These are phyloP conservation scores for Parietaria judaica DNA, from an alignment of 306 rosid genomes.

Conservation along the genomic window DNA sequence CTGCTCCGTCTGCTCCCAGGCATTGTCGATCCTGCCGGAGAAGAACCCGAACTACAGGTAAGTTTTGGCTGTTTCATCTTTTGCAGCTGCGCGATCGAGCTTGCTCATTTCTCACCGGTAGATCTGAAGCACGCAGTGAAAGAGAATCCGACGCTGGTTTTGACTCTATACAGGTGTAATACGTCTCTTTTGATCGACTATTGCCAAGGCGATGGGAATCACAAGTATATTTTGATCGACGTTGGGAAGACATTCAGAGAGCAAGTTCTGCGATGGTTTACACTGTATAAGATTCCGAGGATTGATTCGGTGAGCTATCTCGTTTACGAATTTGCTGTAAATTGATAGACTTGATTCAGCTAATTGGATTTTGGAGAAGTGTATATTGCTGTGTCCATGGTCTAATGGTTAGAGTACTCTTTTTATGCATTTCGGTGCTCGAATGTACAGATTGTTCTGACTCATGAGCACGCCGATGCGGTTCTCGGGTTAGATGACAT, in stretches of 20 bases:
- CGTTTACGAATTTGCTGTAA: neutral
- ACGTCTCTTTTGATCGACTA: slow-evolving; percentile 84
- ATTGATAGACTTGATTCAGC: neutral
- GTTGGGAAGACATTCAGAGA: slow-evolving; percentile 94
- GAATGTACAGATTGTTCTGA: slow-evolving; percentile 74
- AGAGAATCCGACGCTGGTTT: neutral
- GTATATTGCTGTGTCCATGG: neutral
- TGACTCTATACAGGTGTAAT: slow-evolving; percentile 53
- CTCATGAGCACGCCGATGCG: slow-evolving; percentile 99
- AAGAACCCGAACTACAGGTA: slow-evolving; percentile 87
- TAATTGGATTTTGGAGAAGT: neutral
- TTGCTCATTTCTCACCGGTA: neutral
- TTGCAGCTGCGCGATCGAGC: too few species aligned
- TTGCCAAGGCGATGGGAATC: slow-evolving; percentile 47
- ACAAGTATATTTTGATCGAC: slow-evolving; percentile 63
- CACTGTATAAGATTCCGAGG: slow-evolving; percentile 68
- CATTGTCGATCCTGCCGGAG: slow-evolving; percentile 55
- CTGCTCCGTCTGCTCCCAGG: slow-evolving; percentile 63
- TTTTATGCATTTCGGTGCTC: slow-evolving; percentile 3
- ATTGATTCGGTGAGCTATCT: slow-evolving; percentile 71
- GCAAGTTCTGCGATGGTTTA: slow-evolving; percentile 90
- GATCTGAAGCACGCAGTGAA: neutral
- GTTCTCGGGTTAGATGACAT: slow-evolving; percentile 98
- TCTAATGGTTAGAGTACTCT: neutral
- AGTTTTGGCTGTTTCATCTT: neutral